Percentiles rank a stretch among this genome's conserved stretches.
These are phyloP conservation scores for Solanum corneliomulleri DNA, from an alignment of 257 asterid genomes.

Conservation along the genomic window DNA sequence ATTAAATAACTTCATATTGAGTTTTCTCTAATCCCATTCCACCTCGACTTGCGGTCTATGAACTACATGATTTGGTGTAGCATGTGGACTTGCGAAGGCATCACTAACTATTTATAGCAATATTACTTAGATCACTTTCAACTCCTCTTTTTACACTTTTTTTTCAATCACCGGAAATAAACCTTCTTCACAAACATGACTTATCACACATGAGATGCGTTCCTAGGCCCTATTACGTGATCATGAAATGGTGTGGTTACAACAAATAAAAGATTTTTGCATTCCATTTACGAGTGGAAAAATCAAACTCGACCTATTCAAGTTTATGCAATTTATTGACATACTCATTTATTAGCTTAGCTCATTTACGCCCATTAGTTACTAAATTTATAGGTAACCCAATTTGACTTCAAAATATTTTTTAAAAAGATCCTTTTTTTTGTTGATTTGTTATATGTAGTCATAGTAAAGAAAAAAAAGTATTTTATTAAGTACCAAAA, in stretches of 20 bases:
- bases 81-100: background rate
- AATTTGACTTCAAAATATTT: no score
- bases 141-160: background rate
- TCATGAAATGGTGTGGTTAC: background rate
- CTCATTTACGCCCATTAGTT: no score
- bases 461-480: no score
- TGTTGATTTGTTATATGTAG: background rate
- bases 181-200: background rate
- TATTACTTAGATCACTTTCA: background rate
- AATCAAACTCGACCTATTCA: background rate
- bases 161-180: background rate
- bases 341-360: background rate
- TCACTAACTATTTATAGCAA: background rate
- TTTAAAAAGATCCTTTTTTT: no score
- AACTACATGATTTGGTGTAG: background rate
- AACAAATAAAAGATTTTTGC: background rate
- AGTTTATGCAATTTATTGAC: background rate
- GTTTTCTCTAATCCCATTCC: background rate
- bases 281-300: background rate
- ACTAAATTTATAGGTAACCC: no score
- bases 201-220: background rate
- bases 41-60: background rate
- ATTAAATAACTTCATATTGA: no score
- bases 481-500: background rate
- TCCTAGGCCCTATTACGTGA: background rate